These are phyloP conservation scores for Bromus sterilis DNA, from an alignment of 176 grass and related monocot genomes.

Conservation along the genomic window DNA sequence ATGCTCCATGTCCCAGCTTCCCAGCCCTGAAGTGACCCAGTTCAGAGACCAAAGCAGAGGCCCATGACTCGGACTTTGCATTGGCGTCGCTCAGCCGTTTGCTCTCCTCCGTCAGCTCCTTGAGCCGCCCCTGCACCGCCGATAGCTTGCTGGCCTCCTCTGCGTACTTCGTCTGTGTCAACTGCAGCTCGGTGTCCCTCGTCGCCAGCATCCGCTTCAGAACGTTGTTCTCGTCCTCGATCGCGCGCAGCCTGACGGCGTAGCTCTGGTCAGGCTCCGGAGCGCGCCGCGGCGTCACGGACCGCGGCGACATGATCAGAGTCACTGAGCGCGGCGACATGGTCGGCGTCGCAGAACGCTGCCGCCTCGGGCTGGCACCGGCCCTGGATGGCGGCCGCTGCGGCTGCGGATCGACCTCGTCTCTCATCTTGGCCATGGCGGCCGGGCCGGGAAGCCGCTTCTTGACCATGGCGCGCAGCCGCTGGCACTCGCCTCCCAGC, in stretches of 20 bases:
- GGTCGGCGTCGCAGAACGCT: slow-evolving; percentile 11
- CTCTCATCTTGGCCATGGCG: slow-evolving; percentile 76
- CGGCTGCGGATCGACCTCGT: slow-evolving; percentile 41
- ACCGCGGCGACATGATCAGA: slow-evolving; percentile 25
- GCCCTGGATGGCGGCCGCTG: background rate
- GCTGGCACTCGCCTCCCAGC: slow-evolving; percentile 78
- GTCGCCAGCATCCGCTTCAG: slow-evolving; percentile 63
- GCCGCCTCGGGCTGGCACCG: slow-evolving; percentile 23
- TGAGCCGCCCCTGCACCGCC: slow-evolving; percentile 39
- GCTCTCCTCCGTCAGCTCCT: slow-evolving; percentile 32
- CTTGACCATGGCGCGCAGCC: slow-evolving; percentile 64
- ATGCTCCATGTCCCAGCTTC: slow-evolving; percentile 15
- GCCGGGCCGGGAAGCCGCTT: slow-evolving; percentile 71
- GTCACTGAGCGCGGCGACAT: slow-evolving; percentile 10
- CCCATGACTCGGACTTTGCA: slow-evolving; percentile 55
- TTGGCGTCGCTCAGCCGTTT: background rate
- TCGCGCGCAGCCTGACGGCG: slow-evolving; percentile 37
- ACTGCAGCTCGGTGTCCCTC: slow-evolving; percentile 57
- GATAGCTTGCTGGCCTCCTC: slow-evolving; percentile 45
- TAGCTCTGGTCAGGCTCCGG: background rate
- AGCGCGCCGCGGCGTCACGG: slow-evolving; percentile 21
- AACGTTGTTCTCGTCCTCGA: slow-evolving; percentile 74
- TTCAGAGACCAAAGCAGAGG: slow-evolving; percentile 63
- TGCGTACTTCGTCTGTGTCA: slow-evolving; percentile 41
- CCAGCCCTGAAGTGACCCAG: slow-evolving; percentile 57